Percentiles rank a stretch among this genome's conserved stretches.
Evolutionary conservation across 805 yeast species (phyloP).

Genomic region (Candida easanensis): DNA sequence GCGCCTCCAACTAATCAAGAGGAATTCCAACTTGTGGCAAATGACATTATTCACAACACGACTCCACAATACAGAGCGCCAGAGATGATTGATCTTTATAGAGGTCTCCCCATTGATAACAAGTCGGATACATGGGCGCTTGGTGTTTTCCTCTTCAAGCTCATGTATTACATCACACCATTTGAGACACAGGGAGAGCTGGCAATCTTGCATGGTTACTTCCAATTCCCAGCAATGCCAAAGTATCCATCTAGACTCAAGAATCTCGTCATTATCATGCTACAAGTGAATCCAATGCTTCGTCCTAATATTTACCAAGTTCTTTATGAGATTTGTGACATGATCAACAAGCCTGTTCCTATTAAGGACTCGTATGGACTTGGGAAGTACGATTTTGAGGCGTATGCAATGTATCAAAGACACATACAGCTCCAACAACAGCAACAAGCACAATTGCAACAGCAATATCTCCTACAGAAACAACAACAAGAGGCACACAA

Average conservation of each 20-base stretch:
- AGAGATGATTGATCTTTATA: conserved; percentile 88
- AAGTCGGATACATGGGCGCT: conserved; percentile 96
- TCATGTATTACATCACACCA: conserved; percentile 92
- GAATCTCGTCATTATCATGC: conserved; percentile 71
- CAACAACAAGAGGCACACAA: conserved; percentile 20
- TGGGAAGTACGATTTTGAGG: conserved; percentile 58
- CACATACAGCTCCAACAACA: conserved; percentile 37
- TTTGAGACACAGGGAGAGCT: conserved; percentile 82
- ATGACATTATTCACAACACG: conserved; percentile 85
- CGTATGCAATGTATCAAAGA: conserved; percentile 49
- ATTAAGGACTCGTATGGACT: conserved; percentile 38
- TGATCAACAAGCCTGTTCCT: conserved; percentile 52
- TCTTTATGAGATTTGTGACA: conserved; percentile 54
- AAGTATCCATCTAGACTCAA: conserved; percentile 67
- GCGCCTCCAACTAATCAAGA: conserved; percentile 73
- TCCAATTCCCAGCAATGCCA: conserved; percentile 71
- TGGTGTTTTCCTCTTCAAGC: conserved; percentile 86
- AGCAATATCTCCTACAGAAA: conserved; percentile 18
- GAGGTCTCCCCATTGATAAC: conserved; percentile 83
- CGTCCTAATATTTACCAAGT: conserved; percentile 91
- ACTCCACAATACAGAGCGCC: conserved; percentile 96
- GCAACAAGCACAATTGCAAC: conserved; percentile 33
- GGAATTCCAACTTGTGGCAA: conserved; percentile 73
- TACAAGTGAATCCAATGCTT: conserved; percentile 76
- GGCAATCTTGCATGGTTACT: conserved; percentile 82